These are phyloP conservation scores for Pichia exigua DNA, from an alignment of 805 yeast species.

Conservation along the genomic window DNA sequence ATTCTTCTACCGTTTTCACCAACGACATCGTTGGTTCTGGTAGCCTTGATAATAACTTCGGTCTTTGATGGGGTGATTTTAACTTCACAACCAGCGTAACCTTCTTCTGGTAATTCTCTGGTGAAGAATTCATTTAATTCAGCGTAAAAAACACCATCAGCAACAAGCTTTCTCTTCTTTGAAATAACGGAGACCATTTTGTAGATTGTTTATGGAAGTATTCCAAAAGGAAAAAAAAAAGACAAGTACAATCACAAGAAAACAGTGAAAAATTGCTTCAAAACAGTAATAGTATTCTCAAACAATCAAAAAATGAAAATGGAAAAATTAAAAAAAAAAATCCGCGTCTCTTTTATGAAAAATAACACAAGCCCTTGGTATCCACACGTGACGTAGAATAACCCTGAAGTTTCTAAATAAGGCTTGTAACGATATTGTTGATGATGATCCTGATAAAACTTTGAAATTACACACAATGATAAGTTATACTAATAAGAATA, in stretches of 20 bases:
- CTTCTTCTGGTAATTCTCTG: slow-evolving; percentile 99
- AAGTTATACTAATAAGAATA: neutral
- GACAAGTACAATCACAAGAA: neutral
- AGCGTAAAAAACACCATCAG: slow-evolving; percentile 99
- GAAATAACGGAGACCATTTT: slow-evolving; percentile 52
- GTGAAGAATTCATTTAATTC: slow-evolving; percentile 99
- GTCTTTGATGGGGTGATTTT: slow-evolving; percentile 97
- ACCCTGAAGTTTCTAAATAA: no score
- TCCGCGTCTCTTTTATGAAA: no score
- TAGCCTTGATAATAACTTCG: slow-evolving; percentile 97
- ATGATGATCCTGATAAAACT: neutral
- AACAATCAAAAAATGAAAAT: no score
- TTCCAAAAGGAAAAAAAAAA: neutral
- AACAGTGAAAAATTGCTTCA: neutral
- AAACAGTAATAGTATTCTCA: no score
- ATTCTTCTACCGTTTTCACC: slow-evolving; percentile 99
- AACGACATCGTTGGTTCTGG: slow-evolving; percentile 96
- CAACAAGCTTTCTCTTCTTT: slow-evolving; percentile 98
- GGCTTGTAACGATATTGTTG: no score
- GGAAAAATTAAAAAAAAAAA: no score
- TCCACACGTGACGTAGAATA: no score
- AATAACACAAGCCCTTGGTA: no score
- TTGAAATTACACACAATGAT: no score
- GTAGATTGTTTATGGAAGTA: neutral
- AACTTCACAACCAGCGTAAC: slow-evolving; percentile 99